phyloP scores from a whole-genome alignment of 108 stramenopile species.

The Nitzschia sp. region DNA sequence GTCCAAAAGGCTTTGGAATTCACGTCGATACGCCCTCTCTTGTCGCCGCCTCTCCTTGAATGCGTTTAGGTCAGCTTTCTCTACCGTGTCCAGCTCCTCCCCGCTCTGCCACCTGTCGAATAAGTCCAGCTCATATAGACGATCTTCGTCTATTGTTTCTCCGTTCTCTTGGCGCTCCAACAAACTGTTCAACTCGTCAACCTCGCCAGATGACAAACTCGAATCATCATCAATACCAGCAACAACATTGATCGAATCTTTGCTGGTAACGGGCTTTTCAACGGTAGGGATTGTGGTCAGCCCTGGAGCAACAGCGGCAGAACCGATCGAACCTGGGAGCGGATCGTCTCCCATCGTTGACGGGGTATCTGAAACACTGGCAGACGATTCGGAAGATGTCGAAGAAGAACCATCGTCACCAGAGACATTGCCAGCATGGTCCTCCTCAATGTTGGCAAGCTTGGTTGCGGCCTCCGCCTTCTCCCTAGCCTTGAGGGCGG shows the following conservation, averaged over 20 bases:
- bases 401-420: not conserved
- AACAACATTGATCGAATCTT: too few relatives aligned
- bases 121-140: slow-evolving; percentile 1
- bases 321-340: too few relatives aligned
- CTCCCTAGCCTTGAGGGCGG: slow-evolving; percentile 4
- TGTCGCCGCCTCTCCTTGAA: not conserved
- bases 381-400: not conserved
- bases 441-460: too few relatives aligned
- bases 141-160: slow-evolving; percentile 15
- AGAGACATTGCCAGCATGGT: not conserved
- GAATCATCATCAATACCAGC: slow-evolving; percentile 1
- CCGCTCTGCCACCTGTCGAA: not conserved
- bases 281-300: too few relatives aligned
- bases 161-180: slow-evolving; percentile 10
- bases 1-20: slow-evolving; percentile 18
- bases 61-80: not conserved
- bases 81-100: not conserved
- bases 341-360: too few relatives aligned
- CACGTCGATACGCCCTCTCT: slow-evolving; percentile 2
- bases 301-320: too few relatives aligned
- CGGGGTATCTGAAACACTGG: not conserved
- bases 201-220: slow-evolving; percentile 7
- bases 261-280: too few relatives aligned
- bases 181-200: slow-evolving; percentile 13
- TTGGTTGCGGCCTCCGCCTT: not conserved